A percentile compares a stretch with the other conserved stretches of the same genome.
Conservation (phyloP, 1,284 basidiomycete genomes). For the Fomitopsis betulina region DNA sequence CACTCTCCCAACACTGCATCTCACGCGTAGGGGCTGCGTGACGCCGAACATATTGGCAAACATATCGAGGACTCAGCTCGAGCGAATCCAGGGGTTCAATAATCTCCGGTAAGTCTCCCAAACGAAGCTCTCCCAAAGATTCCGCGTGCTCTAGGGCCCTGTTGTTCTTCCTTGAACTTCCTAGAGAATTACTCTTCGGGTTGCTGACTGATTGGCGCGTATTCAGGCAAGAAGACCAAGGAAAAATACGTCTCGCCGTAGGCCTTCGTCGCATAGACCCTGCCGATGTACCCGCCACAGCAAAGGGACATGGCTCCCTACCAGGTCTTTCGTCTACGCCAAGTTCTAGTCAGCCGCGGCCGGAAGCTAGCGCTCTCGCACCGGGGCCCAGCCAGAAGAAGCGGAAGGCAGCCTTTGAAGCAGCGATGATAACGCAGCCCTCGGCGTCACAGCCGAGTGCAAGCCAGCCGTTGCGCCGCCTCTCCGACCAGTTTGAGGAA, state of each 20-base stretch:
- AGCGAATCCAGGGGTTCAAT: slow-evolving; percentile 45
- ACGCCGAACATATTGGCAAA: slow-evolving; percentile 49
- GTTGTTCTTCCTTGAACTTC: too few species aligned
- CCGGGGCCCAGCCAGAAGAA: slow-evolving; percentile 30
- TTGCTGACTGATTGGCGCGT: background rate
- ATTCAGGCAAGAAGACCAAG: slow-evolving; percentile 50
- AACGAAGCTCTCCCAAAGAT: too few species aligned
- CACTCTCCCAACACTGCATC: background rate
- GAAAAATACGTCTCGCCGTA: slow-evolving; percentile 56
- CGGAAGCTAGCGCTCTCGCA: slow-evolving; percentile 9
- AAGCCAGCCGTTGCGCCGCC: slow-evolving; percentile 9
- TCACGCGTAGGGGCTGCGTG: slow-evolving; percentile 59
- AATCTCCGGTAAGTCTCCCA: slow-evolving; percentile 43
- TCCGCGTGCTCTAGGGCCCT: too few species aligned
- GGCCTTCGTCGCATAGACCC: slow-evolving; percentile 48
- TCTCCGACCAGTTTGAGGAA: slow-evolving; percentile 24
- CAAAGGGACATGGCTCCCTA: slow-evolving; percentile 9
- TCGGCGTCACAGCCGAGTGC: background rate
- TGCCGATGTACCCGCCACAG: slow-evolving; percentile 38
- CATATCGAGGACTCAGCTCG: slow-evolving; percentile 41
- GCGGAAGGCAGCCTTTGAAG: slow-evolving; percentile 29
- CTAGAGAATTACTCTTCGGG: background rate
- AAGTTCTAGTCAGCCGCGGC: background rate
- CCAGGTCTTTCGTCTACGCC: background rate
- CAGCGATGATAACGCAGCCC: slow-evolving; percentile 9